These are phyloP conservation scores for Rhynchospora pubera DNA, from an alignment of 176 grass and related monocot species.

Conservation along the genomic window DNA sequence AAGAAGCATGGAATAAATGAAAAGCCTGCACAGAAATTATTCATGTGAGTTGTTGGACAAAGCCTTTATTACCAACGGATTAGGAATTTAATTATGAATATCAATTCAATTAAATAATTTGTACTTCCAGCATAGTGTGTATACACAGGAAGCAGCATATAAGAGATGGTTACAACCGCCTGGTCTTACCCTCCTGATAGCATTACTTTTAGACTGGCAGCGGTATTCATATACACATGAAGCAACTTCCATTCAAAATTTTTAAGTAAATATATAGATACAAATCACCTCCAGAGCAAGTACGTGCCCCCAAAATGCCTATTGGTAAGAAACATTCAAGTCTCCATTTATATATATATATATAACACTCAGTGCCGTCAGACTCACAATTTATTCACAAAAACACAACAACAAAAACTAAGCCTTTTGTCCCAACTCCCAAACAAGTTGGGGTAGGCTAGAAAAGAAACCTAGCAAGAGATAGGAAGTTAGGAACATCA, in stretches of 20 bases:
- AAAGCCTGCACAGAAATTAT: slow-evolving; percentile 41
- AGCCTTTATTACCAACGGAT: neutral
- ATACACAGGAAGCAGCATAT: neutral
- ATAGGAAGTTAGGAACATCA: slow-evolving; percentile 2
- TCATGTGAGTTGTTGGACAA: neutral
- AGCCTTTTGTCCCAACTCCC: too few relatives aligned
- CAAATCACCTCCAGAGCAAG: neutral
- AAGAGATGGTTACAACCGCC: neutral
- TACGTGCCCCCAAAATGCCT: neutral
- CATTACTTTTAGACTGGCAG: neutral
- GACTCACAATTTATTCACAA: neutral
- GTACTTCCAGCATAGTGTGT: neutral
- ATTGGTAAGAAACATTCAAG: neutral
- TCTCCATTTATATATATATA: neutral
- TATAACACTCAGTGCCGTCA: neutral
- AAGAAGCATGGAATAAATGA: slow-evolving; percentile 77
- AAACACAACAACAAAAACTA: neutral
- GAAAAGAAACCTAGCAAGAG: too few relatives aligned
- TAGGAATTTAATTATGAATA: neutral
- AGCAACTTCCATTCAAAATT: neutral
- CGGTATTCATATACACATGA: neutral
- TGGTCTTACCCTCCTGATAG: neutral
- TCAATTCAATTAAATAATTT: neutral
- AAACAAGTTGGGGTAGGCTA: too few relatives aligned
- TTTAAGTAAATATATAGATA: neutral